Conservation (phyloP, 2,329 filamentous ascomycete species). For the Rachicladosporium sp. region DNA sequence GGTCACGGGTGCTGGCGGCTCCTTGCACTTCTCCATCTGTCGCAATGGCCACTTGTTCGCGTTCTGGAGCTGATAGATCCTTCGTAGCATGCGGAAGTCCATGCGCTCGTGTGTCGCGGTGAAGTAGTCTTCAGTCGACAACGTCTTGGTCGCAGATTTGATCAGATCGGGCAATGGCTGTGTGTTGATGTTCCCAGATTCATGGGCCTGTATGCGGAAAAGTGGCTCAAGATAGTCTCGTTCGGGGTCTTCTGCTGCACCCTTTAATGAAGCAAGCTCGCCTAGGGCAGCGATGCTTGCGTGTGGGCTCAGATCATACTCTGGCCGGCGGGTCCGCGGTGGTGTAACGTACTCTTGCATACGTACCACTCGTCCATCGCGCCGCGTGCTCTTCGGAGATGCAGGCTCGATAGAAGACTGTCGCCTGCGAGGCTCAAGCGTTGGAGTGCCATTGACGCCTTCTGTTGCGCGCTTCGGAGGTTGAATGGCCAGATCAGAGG, state of each 20-base stretch:
- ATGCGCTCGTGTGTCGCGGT: constrained; percentile 76
- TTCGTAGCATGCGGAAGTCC: constrained; percentile 71
- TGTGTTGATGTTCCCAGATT: constrained; percentile 37
- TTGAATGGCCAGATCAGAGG: no score
- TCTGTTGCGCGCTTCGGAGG: no score
- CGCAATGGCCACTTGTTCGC: constrained; percentile 85
- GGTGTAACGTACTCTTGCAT: no score
- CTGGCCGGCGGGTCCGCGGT: no score
- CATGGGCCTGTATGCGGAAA: constrained; percentile 45
- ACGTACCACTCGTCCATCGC: not conserved
- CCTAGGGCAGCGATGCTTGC: constrained; percentile 9
- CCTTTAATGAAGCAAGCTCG: constrained; percentile 29
- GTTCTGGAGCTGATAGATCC: constrained; percentile 84
- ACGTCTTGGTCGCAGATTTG: constrained; percentile 73
- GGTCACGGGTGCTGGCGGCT: constrained; percentile 62
- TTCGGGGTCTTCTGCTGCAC: constrained; percentile 34
- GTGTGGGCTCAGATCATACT: no score
- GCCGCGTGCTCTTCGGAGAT: constrained; percentile 3
- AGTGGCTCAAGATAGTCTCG: constrained; percentile 52
- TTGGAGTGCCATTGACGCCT: no score
- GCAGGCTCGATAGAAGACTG: constrained; percentile 1
- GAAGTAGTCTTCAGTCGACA: constrained; percentile 74
- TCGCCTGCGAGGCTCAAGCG: no score
- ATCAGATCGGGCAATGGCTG: constrained; percentile 57
- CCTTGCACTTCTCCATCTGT: constrained; percentile 72